Evolutionary conservation across 208 protist species (phyloP).

Genomic region (Strigomonas culicis): DNA sequence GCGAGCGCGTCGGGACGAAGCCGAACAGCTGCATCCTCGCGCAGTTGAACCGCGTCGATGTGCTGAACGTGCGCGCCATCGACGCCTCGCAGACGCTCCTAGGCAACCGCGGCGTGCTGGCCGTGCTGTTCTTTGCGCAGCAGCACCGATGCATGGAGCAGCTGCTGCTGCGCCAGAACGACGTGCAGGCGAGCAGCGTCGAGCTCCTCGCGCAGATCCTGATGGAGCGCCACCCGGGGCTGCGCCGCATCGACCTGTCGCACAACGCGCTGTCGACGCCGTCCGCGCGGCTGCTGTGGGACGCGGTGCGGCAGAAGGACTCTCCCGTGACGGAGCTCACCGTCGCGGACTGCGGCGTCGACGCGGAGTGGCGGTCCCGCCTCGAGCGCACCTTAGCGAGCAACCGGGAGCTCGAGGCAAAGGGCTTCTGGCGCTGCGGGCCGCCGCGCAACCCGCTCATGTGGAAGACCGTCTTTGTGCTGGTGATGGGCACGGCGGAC

Average conservation of each 20-base stretch:
- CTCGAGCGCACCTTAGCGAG: conserved; percentile 50
- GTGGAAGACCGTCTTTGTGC: conserved; percentile 73
- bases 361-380: conserved; percentile 61
- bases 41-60: conserved; percentile 49
- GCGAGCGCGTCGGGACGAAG: conserved; percentile 45
- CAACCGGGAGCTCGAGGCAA: conserved; percentile 41
- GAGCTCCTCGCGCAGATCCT: conserved; percentile 57
- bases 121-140: conserved; percentile 60
- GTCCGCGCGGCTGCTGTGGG: conserved; percentile 63
- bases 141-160: conserved; percentile 55
- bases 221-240: conserved; percentile 33
- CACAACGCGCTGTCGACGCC: conserved; percentile 66
- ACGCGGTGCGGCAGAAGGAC: conserved; percentile 32
- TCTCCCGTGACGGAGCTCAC: conserved; percentile 29
- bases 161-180: conserved; percentile 61
- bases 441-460: conserved; percentile 27
- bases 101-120: conserved; percentile 59
- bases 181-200: conserved; percentile 54
- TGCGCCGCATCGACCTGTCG: conserved; percentile 57
- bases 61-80: conserved; percentile 42
- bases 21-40: conserved; percentile 57
- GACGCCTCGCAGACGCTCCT: conserved; percentile 80
- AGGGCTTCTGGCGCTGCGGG: conserved; percentile 42
- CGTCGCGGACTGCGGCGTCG: conserved; percentile 49
- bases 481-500: conserved; percentile 42